Evolutionary conservation across 441 rosid species (phyloP).

Genomic region (Mallotus japonicus): DNA sequence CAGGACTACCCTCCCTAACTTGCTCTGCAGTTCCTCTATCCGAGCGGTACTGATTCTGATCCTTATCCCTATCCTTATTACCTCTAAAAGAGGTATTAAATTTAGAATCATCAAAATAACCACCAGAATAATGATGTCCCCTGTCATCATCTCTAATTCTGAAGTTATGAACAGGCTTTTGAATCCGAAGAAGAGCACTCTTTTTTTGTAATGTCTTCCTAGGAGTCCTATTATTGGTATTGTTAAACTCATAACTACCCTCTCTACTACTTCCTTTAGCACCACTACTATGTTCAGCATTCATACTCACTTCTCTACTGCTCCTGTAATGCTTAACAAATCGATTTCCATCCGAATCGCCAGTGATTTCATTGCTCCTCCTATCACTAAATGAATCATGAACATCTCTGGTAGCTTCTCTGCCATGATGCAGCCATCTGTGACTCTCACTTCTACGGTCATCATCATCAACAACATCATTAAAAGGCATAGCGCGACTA

Average conservation of each 20-base stretch:
- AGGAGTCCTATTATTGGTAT: constrained; percentile 30
- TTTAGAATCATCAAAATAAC: constrained; percentile 41
- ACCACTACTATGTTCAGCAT: constrained; percentile 20
- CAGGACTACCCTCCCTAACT: constrained; percentile 53
- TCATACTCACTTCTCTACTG: constrained; percentile 20
- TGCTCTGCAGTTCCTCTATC: constrained; percentile 40
- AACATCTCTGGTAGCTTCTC: constrained; percentile 28
- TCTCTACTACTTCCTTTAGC: constrained; percentile 57
- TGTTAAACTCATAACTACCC: constrained; percentile 42
- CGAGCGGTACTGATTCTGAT: constrained; percentile 12
- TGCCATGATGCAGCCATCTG: constrained; percentile 39
- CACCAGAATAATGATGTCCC: constrained; percentile 37
- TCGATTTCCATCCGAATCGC: constrained; percentile 33
- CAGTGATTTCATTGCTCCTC: constrained; percentile 28
- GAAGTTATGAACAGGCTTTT: constrained; percentile 39
- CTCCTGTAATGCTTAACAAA: constrained; percentile 34
- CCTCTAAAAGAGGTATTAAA: constrained; percentile 46
- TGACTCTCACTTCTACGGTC: constrained; percentile 31
- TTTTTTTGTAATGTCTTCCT: constrained; percentile 67
- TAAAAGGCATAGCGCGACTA: neutral
- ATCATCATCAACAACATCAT: neutral
- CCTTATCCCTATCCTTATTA: constrained; percentile 54
- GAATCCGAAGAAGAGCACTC: constrained; percentile 89
- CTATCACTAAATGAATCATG: constrained; percentile 31
- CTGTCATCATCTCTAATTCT: constrained; percentile 52